Evolutionary conservation across 176 grass and related monocot genomes (phyloP), one percentile per base, ranked within the genome.

Genomic region (Carex littledalei): DNA sequence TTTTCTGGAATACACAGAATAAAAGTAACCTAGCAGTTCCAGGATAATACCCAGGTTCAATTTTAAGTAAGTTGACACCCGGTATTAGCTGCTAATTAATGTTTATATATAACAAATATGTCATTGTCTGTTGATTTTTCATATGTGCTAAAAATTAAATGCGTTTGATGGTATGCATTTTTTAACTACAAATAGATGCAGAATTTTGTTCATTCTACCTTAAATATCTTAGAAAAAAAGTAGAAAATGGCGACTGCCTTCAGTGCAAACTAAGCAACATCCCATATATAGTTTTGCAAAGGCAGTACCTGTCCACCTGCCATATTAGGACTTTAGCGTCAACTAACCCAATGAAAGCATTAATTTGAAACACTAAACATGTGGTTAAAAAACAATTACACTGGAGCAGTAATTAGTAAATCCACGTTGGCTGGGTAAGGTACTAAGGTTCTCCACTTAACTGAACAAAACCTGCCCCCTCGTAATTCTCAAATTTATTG

Each of bases 331-430:
- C 34, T 78, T 29, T 57, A 34, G 15, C 22, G 2, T 31, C 74
- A 78, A 78, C 73, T 78, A 78, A 57, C 52, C 74, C 73, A 55
- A 56, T 53, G 22, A 78, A 78, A 78, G 50, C 50, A 78, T 78
- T 76, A 76, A 76, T 29, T 32, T 78, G 2, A 56, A 32, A 55
- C 13, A 56, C 17, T 78, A 56, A 56, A 55, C 21, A 29, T 77
- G 12, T 31, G 22, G 49, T 77, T 32, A 2, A 5, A 39, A n/a
- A 24, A 77, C 49, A 77, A 32, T 24, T 77, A 55, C 60, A 62
- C 73, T 77, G 74, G 50, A 56, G 14, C 6, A 56, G 50, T 78
- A 78, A 77, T 52, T 78, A 56, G 73, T 78, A 53, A 57, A 78
- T 49, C n/a, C 50, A 24, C 0, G 14, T 0, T 56, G 74, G 50